Base-by-base conservation (phyloP, 768 basidiomycete genomes). In the Boletellus ananas region DNA sequence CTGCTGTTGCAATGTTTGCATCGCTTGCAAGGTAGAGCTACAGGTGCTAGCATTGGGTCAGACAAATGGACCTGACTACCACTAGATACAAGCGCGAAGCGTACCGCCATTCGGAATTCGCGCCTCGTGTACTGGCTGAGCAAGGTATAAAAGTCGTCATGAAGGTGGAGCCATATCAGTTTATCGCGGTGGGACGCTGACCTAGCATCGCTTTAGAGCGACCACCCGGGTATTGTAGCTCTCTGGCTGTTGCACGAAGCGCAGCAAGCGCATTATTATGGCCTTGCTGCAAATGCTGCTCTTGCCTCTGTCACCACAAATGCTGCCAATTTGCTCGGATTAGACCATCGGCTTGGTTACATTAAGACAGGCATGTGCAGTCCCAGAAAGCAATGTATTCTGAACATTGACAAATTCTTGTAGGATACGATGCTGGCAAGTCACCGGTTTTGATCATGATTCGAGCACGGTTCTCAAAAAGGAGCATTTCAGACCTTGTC, bases 231-330 rank as follows among this genome's bases (percentile, higher is more conserved):
- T 2, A 58, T 83, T 41, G 79, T 91, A 50, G 85, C 85, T 6
- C 80, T 91, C 4, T 84, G 85, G 67, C 75, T 95, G 10, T 62
- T 91, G 18, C 87, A 83, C 56, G 91, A 94, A 65, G 90, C 91
- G 4, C 88, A 90, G 58, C 87, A 89, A 66, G 88, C 86, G 1
- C 81, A 86, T 61, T 86, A 84, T 63, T 90, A 87, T 58, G 90
- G 90, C 11, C 74, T 94, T 6, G 80, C 85, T 29, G 74, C 74
- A 7, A 80, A 84, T 45, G 70, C 81, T 9, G 87, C 92, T 0
- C 72, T 95, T 33, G 74, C 84, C 3, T 80, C 89, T 21, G 84
- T 94, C 10, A 94, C 83, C 1, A 80, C 80, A 23, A 81, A 76
- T 36, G 77, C 92, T 27, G 92, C 93, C 0, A 73, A 79, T 31